Percentiles rank a stretch among this genome's conserved stretches.
phyloP scores from a whole-genome alignment of 2,329 filamentous ascomycete genomes.

The Hymenoscyphus occultus region DNA sequence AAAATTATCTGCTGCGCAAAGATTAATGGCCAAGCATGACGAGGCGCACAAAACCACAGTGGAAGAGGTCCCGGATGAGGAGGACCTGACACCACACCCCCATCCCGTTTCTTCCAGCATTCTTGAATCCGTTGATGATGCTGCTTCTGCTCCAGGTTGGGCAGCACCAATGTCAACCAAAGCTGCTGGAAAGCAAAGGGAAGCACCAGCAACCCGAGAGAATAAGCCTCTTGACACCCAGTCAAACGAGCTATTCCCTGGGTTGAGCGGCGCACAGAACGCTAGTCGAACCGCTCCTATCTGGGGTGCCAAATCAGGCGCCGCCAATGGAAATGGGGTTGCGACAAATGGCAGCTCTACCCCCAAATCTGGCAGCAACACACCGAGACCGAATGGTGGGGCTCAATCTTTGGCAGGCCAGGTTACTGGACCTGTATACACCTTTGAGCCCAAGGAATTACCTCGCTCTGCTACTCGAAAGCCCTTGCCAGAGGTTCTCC shows the following conservation, averaged over 20 bases:
- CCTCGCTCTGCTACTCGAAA: conserved; percentile 77
- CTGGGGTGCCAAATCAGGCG: conserved; percentile 71
- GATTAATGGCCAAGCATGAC: conserved; percentile 63
- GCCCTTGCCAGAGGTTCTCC: conserved; percentile 78
- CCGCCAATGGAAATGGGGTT: conserved; percentile 53
- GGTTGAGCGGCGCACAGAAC: conserved; percentile 65
- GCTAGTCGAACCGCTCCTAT: conserved; percentile 61
- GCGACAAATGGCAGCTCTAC: conserved; percentile 47
- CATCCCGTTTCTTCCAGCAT: conserved; percentile 43
- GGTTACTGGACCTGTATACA: conserved; percentile 43
- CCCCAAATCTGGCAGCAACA: conserved; percentile 57
- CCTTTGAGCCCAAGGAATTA: conserved; percentile 59
- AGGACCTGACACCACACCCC: conserved; percentile 62
- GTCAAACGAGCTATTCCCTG: conserved; percentile 91
- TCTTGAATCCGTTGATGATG: conserved; percentile 37
- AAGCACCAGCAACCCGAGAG: conserved; percentile 42
- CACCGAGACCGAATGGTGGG: conserved; percentile 36
- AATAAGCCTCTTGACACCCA: conserved; percentile 66
- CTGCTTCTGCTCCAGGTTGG: conserved; percentile 46
- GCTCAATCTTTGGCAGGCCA: conserved; percentile 70
- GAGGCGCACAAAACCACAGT: conserved; percentile 60
- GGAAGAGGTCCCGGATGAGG: conserved; percentile 80
- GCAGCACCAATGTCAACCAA: conserved; percentile 56
- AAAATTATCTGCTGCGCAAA: conserved; percentile 42
- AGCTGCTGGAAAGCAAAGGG: conserved; percentile 67